These are phyloP conservation scores for Ensete glaucum DNA, from an alignment of 176 grass and related monocot species.

Conservation along the genomic window DNA sequence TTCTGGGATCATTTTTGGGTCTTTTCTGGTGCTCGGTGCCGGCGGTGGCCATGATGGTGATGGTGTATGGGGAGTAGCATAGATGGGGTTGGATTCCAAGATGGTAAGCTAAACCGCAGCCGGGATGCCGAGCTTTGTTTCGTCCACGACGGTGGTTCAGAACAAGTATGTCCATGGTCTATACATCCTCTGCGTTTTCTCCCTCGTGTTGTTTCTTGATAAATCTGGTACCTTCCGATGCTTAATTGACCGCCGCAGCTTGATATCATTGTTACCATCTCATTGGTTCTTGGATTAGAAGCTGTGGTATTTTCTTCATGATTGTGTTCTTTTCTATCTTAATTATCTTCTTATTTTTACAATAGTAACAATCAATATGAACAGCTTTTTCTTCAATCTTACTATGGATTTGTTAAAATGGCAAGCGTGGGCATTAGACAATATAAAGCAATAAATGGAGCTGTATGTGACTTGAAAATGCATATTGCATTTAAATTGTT, in stretches of 20 bases:
- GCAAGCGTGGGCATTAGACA: too few relatives aligned
- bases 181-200: background rate
- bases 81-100: background rate
- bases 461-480: too few relatives aligned
- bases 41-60: background rate
- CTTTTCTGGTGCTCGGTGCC: background rate
- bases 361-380: too few relatives aligned
- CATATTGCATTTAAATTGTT: too few relatives aligned
- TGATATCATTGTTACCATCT: background rate
- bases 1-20: background rate
- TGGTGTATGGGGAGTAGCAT: background rate
- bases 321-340: too few relatives aligned
- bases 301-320: background rate
- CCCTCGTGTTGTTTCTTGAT: background rate
- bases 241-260: background rate
- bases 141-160: background rate
- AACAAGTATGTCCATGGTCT: conserved; percentile 22
- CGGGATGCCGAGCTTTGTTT: conserved; percentile 15
- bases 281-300: background rate
- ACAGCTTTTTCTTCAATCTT: too few relatives aligned
- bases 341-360: too few relatives aligned
- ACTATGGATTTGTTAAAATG: too few relatives aligned
- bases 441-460: too few relatives aligned
- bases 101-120: conserved; percentile 12
- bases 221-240: background rate